Percentiles rank a stretch among this genome's conserved stretches.
Evolutionary conservation across 192 early-diverging fungal genomes (phyloP).

Genomic region (Neocallimastix lanati): DNA sequence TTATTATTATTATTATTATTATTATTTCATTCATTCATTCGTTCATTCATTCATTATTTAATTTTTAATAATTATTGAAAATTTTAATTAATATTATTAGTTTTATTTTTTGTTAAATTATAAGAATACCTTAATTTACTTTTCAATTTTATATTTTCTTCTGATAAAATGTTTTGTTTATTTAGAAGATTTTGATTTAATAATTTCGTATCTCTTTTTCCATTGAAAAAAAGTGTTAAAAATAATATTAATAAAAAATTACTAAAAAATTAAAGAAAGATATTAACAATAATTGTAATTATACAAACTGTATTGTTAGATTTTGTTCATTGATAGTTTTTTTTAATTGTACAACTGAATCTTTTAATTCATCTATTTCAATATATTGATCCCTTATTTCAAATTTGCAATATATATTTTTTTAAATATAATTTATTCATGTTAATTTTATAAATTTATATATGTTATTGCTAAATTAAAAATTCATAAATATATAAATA

Average conservation of each 20-base stretch:
- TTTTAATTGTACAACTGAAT: neutral
- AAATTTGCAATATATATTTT: no score
- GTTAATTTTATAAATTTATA: no score
- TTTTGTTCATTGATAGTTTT: neutral
- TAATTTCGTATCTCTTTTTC: neutral
- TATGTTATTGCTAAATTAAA: no score
- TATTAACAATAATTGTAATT: neutral
- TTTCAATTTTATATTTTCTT: neutral
- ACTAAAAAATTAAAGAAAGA: no score
- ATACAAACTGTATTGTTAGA: neutral
- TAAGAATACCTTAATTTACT: neutral
- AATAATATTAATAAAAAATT: no score
- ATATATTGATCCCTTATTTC: neutral
- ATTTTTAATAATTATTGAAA: neutral
- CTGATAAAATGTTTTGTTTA: neutral
- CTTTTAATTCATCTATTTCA: neutral
- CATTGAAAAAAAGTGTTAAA: no score
- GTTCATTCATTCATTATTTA: neutral
- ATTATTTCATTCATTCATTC: no score
- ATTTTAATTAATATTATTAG: neutral
- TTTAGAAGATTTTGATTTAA: neutral
- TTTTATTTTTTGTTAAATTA: neutral
- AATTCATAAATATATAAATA: no score
- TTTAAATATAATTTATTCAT: no score
- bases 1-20: no score